Evolutionary conservation across 768 basidiomycete species (phyloP).

Genomic region (Tricholoma hemisulphureum): DNA sequence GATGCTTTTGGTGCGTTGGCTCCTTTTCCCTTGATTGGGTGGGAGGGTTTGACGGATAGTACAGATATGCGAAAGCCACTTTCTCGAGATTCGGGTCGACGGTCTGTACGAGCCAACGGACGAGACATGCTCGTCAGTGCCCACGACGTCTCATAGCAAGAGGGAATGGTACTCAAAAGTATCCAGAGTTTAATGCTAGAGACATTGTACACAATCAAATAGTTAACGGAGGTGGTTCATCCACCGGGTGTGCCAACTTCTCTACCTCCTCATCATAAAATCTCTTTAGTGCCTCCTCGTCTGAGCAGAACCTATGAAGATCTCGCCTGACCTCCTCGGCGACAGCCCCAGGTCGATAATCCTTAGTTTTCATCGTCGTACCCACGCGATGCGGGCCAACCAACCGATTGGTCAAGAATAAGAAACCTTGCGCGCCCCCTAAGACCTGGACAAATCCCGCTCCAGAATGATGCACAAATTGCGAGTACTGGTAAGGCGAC

Average conservation of each 20-base stretch:
- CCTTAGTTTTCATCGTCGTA: conserved; percentile 48
- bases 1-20: conserved; percentile 80
- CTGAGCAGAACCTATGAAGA: conserved; percentile 65
- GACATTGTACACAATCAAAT: conserved; percentile 29
- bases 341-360: conserved; percentile 50
- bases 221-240: conserved; percentile 56
- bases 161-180: conserved; percentile 6
- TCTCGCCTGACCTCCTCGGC: conserved; percentile 62
- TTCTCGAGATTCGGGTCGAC: conserved; percentile 55
- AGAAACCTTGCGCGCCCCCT: conserved; percentile 74
- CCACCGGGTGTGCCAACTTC: conserved; percentile 36
- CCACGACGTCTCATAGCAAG: conserved; percentile 50
- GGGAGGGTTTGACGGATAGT: background rate
- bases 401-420: conserved; percentile 87
- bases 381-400: conserved; percentile 71
- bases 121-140: conserved; percentile 69
- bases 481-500: conserved; percentile 73
- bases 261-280: conserved; percentile 79
- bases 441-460: conserved; percentile 88
- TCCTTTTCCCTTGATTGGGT: background rate
- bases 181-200: background rate
- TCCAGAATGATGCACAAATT: conserved; percentile 90
- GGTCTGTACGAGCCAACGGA: conserved; percentile 70
- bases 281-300: conserved; percentile 46
- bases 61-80: conserved; percentile 73